Percentiles rank a stretch among this genome's conserved stretches.
Conservation (phyloP, 2,329 filamentous ascomycete genomes). For the Diaporthe vexans region DNA sequence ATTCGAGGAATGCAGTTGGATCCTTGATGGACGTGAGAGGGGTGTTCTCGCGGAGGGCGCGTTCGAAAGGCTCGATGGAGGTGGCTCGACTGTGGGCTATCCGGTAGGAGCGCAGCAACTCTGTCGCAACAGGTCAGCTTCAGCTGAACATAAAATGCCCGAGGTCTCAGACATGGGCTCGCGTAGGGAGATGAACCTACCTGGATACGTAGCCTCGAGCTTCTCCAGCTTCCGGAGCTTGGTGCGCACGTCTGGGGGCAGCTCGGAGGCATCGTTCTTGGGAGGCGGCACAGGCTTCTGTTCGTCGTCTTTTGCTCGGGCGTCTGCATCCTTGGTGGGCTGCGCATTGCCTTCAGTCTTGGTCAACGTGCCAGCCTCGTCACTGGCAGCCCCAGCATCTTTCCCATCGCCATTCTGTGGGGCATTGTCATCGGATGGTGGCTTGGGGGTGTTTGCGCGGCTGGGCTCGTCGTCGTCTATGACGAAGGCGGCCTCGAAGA, state of each 20-base stretch:
- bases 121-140: slow-evolving; percentile 57
- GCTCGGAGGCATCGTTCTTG: slow-evolving; percentile 59
- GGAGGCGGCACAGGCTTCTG: slow-evolving; percentile 38
- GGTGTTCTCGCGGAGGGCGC: slow-evolving; percentile 90
- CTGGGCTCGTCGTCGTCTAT: slow-evolving; percentile 82
- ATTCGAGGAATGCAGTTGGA: slow-evolving; percentile 87
- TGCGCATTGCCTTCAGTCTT: slow-evolving; percentile 44
- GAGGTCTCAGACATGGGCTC: slow-evolving; percentile 13
- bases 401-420: slow-evolving; percentile 32
- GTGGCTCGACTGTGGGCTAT: slow-evolving; percentile 89
- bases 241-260: slow-evolving; percentile 80
- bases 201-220: slow-evolving; percentile 87
- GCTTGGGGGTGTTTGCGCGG: slow-evolving; percentile 46
- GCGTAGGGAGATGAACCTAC: slow-evolving; percentile 59
- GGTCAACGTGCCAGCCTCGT: slow-evolving; percentile 31
- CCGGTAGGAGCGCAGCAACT: slow-evolving; percentile 91
- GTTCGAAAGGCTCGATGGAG: slow-evolving; percentile 93
- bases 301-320: slow-evolving; percentile 36
- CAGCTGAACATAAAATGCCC: slow-evolving; percentile 35
- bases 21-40: slow-evolving; percentile 91
- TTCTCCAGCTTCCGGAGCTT: slow-evolving; percentile 91
- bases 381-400: slow-evolving; percentile 40
- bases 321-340: slow-evolving; percentile 42
- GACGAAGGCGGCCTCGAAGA: slow-evolving; percentile 89
- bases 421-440: slow-evolving; percentile 37